These are phyloP conservation scores for Phoma sp. DNA, from an alignment of 2,329 filamentous ascomycete genomes.

Conservation along the genomic window DNA sequence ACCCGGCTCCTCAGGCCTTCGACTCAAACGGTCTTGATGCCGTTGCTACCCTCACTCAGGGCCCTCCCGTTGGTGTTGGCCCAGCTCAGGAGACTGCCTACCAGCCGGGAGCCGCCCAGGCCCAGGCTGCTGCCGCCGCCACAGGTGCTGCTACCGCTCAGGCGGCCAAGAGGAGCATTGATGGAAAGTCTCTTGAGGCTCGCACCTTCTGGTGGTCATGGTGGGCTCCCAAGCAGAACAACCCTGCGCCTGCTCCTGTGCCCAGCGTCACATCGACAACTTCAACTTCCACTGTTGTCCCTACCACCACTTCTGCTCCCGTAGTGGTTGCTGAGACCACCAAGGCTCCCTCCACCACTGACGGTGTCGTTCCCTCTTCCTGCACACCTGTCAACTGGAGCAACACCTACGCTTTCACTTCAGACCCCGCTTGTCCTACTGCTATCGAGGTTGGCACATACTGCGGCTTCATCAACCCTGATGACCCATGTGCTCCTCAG, in stretches of 20 bases:
- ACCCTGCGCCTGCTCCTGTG: conserved; percentile 1
- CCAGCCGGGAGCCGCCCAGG: conserved; percentile 21
- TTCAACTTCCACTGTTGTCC: not conserved
- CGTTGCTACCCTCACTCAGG: conserved; percentile 20
- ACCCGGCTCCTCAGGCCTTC: conserved; percentile 30
- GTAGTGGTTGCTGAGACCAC: conserved; percentile 6
- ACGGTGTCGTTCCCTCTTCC: conserved; percentile 23
- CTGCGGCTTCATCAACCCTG: conserved; percentile 37
- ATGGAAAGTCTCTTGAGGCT: conserved; percentile 9
- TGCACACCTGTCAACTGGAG: conserved; percentile 31
- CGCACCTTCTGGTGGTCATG: conserved; percentile 14
- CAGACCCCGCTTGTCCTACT: conserved; percentile 29
- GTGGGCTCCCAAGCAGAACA: conserved; percentile 1
- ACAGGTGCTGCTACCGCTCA: conserved; percentile 21
- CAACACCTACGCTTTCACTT: conserved; percentile 33
- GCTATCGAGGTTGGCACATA: conserved; percentile 32
- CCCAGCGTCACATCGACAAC: not conserved
- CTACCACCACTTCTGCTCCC: conserved; percentile 5
- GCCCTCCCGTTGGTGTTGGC: conserved; percentile 27
- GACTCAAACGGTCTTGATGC: conserved; percentile 16
- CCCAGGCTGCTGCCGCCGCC: conserved; percentile 20
- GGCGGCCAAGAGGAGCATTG: conserved; percentile 20
- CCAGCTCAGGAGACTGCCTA: conserved; percentile 20
- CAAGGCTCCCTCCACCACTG: conserved; percentile 25
- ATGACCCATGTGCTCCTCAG: conserved; percentile 36